A percentile compares a stretch with the other conserved stretches of the same genome.
These are phyloP conservation scores for Rhizopus arrhizus DNA, from an alignment of 371 early-diverging fungal genomes.

Conservation along the genomic window DNA sequence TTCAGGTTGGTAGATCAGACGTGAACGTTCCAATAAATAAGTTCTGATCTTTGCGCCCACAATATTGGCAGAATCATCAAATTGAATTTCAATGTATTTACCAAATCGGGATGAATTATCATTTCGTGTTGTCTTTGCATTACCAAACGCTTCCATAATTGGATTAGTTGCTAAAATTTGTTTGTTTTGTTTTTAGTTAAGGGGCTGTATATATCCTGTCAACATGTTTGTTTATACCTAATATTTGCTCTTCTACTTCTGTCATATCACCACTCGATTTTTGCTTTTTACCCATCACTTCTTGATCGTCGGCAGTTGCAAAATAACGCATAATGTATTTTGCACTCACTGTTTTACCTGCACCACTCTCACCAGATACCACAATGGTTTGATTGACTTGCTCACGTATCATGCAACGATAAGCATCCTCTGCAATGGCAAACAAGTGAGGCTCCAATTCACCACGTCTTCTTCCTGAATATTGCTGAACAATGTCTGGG, in stretches of 20 bases:
- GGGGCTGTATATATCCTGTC: not conserved
- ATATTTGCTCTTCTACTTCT: slow-evolving; percentile 79
- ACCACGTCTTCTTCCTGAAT: slow-evolving; percentile 90
- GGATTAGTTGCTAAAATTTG: slow-evolving; percentile 84
- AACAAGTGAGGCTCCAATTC: slow-evolving; percentile 98
- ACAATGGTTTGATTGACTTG: slow-evolving; percentile 96
- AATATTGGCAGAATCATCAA: slow-evolving; percentile 80
- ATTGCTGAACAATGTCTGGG: slow-evolving; percentile 81
- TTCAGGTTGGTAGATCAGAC: slow-evolving; percentile 91
- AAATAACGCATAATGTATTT: slow-evolving; percentile 98
- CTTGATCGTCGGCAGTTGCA: slow-evolving; percentile 84
- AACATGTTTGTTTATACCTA: slow-evolving; percentile 41
- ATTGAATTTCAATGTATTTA: slow-evolving; percentile 96
- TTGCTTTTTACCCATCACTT: slow-evolving; percentile 39
- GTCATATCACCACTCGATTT: slow-evolving; percentile 63
- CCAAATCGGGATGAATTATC: slow-evolving; percentile 98
- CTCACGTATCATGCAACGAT: slow-evolving; percentile 91
- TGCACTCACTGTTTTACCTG: slow-evolving; percentile 96
- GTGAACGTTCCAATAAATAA: slow-evolving; percentile 97
- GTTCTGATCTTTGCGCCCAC: slow-evolving; percentile 95
- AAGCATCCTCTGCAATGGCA: slow-evolving; percentile 98
- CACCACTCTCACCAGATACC: slow-evolving; percentile 91
- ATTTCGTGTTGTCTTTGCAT: slow-evolving; percentile 98
- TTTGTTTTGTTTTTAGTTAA: not conserved
- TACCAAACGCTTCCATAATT: slow-evolving; percentile 98